Conservation (phyloP, 495 filamentous ascomycete genomes). For the Achaetomiella virescens region DNA sequence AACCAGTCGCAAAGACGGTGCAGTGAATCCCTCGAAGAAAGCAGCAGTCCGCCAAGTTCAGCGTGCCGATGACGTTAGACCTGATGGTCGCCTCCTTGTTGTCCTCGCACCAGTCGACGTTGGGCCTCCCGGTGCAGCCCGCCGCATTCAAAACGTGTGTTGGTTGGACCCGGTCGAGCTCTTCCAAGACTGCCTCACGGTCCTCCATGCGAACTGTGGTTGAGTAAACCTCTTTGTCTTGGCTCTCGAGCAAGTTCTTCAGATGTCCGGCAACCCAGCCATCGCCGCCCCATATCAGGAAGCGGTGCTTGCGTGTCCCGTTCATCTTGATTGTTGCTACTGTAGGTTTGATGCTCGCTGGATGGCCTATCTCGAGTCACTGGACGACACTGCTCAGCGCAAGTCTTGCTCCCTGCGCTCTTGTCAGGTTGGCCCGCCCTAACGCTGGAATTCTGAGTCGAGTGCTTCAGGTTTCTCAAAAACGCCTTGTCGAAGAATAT, state of each 20-base stretch:
- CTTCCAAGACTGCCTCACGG: constrained; percentile 48
- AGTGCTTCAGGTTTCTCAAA: no score
- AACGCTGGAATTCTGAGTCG: no score
- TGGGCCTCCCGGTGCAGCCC: constrained; percentile 60
- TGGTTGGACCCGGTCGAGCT: constrained; percentile 52
- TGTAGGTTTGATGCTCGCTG: no score
- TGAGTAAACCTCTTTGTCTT: constrained; percentile 53
- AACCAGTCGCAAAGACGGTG: constrained; percentile 61
- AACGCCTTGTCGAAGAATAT: no score
- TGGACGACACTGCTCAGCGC: no score
- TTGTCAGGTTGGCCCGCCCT: no score
- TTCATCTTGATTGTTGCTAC: constrained; percentile 21
- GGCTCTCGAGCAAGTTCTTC: constrained; percentile 52
- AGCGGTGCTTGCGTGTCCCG: constrained; percentile 30
- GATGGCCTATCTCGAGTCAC: no score
- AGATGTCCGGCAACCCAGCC: constrained; percentile 61
- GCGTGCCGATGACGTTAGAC: constrained; percentile 57
- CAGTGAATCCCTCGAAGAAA: constrained; percentile 50
- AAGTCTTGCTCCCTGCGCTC: no score
- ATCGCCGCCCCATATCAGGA: constrained; percentile 56
- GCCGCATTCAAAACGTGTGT: constrained; percentile 60
- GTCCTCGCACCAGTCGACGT: constrained; percentile 67
- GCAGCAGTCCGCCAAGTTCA: constrained; percentile 58
- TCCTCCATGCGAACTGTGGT: constrained; percentile 59
- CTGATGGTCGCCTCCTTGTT: constrained; percentile 58